These are phyloP conservation scores for Rhodotorula sp. DNA, from an alignment of 1,284 basidiomycete genomes.

Conservation along the genomic window DNA sequence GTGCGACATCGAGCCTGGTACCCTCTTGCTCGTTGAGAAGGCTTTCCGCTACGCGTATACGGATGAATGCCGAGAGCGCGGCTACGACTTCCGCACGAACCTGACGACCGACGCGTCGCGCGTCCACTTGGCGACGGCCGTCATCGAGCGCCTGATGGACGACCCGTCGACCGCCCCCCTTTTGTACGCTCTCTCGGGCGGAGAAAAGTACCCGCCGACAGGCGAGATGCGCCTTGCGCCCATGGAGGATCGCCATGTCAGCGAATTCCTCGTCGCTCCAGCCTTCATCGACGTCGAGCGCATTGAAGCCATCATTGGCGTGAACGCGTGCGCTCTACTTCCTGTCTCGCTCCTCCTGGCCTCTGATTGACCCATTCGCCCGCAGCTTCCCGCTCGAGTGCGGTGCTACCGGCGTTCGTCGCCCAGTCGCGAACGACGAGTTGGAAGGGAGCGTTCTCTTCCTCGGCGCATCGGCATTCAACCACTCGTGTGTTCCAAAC, in stretches of 20 bases:
- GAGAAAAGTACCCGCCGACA: neutral
- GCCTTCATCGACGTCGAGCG: constrained; percentile 3
- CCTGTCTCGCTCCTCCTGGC: neutral
- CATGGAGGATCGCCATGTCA: neutral
- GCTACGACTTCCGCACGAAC: neutral
- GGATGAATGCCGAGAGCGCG: too few species aligned
- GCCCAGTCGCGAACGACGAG: neutral
- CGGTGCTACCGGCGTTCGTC: too few species aligned
- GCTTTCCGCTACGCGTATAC: too few species aligned
- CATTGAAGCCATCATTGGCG: constrained; percentile 2
- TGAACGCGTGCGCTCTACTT: neutral
- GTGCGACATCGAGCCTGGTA: constrained; percentile 15
- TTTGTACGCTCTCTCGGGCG: constrained; percentile 17
- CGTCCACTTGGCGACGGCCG: neutral
- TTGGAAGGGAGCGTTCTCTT: constrained; percentile 42
- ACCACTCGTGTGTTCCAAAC: constrained; percentile 49
- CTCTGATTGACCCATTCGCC: neutral
- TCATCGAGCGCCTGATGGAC: constrained; percentile 9
- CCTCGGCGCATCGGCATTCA: constrained; percentile 48
- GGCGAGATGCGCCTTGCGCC: neutral
- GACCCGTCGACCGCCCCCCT: neutral
- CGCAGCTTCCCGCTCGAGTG: neutral
- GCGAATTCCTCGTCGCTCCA: neutral
- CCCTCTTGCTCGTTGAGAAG: constrained; percentile 22
- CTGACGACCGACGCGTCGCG: neutral